A percentile compares a stretch with the other conserved stretches of the same genome.
These are phyloP conservation scores for Colletotrichum euphorbiae DNA, from an alignment of 2,329 filamentous ascomycete species.

Conservation along the genomic window DNA sequence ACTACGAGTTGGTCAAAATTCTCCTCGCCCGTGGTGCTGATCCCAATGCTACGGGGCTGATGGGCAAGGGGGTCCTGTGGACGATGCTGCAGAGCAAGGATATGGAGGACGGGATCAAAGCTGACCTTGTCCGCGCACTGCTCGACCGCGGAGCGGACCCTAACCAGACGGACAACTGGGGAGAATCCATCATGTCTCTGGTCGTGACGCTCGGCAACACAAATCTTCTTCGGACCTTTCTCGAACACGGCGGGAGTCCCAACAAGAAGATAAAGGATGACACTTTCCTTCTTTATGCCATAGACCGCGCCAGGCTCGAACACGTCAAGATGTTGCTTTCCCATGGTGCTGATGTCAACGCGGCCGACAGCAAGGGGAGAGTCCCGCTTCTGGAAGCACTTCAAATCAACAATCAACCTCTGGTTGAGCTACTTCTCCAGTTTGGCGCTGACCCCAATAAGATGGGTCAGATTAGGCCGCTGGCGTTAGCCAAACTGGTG, in stretches of 20 bases:
- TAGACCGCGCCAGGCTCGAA: constrained; percentile 44
- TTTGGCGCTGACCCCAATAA: constrained; percentile 41
- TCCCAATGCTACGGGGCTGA: constrained; percentile 36
- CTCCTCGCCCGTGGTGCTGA: constrained; percentile 42
- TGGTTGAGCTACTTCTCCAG: constrained; percentile 38
- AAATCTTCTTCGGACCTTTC: constrained; percentile 33
- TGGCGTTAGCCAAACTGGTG: constrained; percentile 24
- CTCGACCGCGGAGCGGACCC: constrained; percentile 36
- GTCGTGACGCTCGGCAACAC: constrained; percentile 33
- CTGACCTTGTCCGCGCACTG: constrained; percentile 15
- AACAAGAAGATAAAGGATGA: constrained; percentile 37
- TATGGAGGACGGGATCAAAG: constrained; percentile 27
- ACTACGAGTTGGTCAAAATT: constrained; percentile 36
- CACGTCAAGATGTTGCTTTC: constrained; percentile 45
- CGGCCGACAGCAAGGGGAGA: constrained; percentile 33
- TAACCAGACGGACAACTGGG: constrained; percentile 43
- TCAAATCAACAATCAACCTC: constrained; percentile 35
- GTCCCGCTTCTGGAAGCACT: constrained; percentile 43
- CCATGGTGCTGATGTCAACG: constrained; percentile 50
- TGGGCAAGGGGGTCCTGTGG: constrained; percentile 32
- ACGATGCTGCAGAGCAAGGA: constrained; percentile 30
- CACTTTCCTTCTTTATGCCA: constrained; percentile 48
- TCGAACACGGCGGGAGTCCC: constrained; percentile 39
- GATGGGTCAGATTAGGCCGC: constrained; percentile 24
- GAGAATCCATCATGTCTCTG: constrained; percentile 43